These are phyloP conservation scores for Pythium guiyangense DNA, from an alignment of 352 stramenopile genomes.

Conservation along the genomic window DNA sequence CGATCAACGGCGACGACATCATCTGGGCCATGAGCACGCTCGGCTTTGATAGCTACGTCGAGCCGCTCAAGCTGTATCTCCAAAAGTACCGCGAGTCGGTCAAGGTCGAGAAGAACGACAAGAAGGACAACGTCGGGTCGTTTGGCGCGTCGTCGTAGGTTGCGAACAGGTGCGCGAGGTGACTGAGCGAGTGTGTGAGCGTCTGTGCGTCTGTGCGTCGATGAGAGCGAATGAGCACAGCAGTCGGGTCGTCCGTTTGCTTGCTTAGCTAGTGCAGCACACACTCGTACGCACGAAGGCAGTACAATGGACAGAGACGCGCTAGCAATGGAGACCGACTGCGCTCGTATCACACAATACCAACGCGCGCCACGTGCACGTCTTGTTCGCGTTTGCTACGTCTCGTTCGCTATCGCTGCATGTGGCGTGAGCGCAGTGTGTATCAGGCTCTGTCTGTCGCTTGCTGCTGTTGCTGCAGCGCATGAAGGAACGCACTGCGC, in stretches of 20 bases:
- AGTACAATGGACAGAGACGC: too few species aligned
- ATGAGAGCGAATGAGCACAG: too few species aligned
- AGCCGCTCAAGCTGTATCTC: conserved; percentile 98
- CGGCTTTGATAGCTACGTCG: conserved; percentile 99
- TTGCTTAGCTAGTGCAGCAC: too few species aligned
- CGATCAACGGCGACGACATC: conserved; percentile 99
- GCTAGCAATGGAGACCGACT: too few species aligned
- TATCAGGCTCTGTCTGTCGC: background rate
- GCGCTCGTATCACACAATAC: too few species aligned
- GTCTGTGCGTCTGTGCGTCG: background rate
- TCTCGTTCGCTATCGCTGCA: background rate
- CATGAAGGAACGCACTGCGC: conserved; percentile 33
- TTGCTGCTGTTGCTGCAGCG: conserved; percentile 17
- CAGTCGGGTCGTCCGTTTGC: too few species aligned
- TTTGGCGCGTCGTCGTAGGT: conserved; percentile 80
- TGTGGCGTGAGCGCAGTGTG: background rate
- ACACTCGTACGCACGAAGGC: too few species aligned
- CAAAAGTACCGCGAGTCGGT: conserved; percentile 97
- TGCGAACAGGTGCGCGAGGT: too few species aligned
- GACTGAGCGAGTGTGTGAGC: background rate
- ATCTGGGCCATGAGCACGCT: conserved; percentile 99
- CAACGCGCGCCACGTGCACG: too few species aligned
- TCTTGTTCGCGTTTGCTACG: too few species aligned
- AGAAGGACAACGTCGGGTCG: conserved; percentile 87
- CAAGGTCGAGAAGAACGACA: conserved; percentile 90